Percentiles rank a stretch among this genome's conserved stretches.
Evolutionary conservation across 192 early-diverging fungal species (phyloP).

Genomic region (Allomyces javanicus): DNA sequence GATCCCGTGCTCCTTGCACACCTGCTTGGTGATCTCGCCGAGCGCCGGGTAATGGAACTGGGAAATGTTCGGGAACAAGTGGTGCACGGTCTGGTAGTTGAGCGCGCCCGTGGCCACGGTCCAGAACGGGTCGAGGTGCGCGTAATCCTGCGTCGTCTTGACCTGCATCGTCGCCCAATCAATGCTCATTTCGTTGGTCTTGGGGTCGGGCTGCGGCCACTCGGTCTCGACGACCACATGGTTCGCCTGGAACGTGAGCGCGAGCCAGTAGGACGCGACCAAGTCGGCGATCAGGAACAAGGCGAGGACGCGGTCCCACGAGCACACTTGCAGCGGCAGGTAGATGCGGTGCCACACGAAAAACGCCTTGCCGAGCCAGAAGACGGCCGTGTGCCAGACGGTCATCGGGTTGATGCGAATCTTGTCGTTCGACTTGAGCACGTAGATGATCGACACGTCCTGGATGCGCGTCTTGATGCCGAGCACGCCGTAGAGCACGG

Average conservation of each 20-base stretch:
- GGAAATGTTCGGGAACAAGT: slow-evolving; percentile 25
- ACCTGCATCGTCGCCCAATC: slow-evolving; percentile 36
- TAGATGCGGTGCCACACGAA: slow-evolving; percentile 26
- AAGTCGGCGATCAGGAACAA: slow-evolving; percentile 25
- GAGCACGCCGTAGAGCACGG: slow-evolving; percentile 26
- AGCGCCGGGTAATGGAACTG: slow-evolving; percentile 32
- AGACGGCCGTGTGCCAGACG: slow-evolving; percentile 21
- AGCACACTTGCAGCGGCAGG: slow-evolving; percentile 16
- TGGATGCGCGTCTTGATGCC: slow-evolving; percentile 28
- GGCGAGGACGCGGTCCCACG: slow-evolving; percentile 12
- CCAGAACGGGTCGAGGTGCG: slow-evolving; percentile 26
- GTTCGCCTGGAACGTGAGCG: slow-evolving; percentile 36
- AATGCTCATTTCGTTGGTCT: slow-evolving; percentile 15
- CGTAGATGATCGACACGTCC: slow-evolving; percentile 28
- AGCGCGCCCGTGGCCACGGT: slow-evolving; percentile 24
- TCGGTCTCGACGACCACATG: slow-evolving; percentile 33
- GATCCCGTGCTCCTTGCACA: slow-evolving; percentile 27
- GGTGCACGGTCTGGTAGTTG: slow-evolving; percentile 30
- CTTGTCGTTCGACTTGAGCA: slow-evolving; percentile 22
- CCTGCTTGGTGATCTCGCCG: slow-evolving; percentile 19
- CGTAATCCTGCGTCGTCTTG: slow-evolving; percentile 25
- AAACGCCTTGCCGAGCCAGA: slow-evolving; percentile 37
- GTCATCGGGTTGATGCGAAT: slow-evolving; percentile 25
- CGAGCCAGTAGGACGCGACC: slow-evolving; percentile 26
- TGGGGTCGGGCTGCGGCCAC: slow-evolving; percentile 29